Evolutionary conservation across 2,329 filamentous ascomycete genomes (phyloP).

Genomic region (Fusarium acutatum): DNA sequence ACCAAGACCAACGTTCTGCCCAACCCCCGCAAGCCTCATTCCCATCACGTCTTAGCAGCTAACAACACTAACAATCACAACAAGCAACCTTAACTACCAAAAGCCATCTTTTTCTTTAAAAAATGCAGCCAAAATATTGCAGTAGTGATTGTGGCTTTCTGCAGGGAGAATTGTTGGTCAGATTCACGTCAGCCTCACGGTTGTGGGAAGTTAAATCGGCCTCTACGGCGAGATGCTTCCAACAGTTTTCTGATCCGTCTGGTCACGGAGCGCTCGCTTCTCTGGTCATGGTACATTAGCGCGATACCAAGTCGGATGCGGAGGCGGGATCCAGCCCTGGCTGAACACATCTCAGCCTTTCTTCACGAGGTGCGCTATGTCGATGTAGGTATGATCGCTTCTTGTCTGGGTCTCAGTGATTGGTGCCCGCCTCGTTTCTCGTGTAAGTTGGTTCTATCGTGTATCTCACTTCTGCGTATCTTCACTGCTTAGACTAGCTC

Average conservation of each 20-base stretch:
- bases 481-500: background rate
- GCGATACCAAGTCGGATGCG: background rate
- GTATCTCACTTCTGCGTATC: background rate
- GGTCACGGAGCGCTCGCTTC: background rate
- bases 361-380: conserved; percentile 8
- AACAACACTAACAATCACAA: background rate
- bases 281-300: background rate
- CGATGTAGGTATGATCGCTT: conserved; percentile 10
- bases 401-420: conserved; percentile 1
- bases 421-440: conserved; percentile 36
- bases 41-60: background rate
- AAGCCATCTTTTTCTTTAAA: background rate
- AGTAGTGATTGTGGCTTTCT: background rate
- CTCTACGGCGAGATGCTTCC: background rate
- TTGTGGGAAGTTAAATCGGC: conserved; percentile 2
- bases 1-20: background rate
- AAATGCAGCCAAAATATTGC: background rate
- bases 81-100: background rate
- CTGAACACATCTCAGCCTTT: conserved; percentile 13
- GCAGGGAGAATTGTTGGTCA: conserved; percentile 1
- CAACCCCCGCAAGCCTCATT: conserved; percentile 1
- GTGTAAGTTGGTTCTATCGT: background rate
- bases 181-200: background rate
- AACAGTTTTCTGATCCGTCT: background rate
- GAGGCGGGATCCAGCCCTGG: conserved; percentile 6